Base-by-base conservation (phyloP, 495 filamentous ascomycete species). In the Pyronema omphalodes region DNA sequence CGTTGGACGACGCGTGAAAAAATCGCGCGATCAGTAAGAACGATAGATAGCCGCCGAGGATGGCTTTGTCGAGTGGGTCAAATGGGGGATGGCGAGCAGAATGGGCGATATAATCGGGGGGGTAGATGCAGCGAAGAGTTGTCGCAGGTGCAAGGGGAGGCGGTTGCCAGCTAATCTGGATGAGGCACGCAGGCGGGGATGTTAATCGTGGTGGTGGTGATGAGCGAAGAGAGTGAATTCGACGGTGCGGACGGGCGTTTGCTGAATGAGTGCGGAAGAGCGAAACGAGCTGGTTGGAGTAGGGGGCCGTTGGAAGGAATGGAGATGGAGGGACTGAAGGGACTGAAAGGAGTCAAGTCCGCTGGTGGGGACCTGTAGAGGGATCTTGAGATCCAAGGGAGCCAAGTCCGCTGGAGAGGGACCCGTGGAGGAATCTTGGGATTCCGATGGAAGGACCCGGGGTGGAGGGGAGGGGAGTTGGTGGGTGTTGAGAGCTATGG, bases 121-220 rank as follows among this genome's bases (percentile, higher is more conserved):
- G 39, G 39, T 41, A 41, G 15, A 12, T 41, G 39, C 39, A 41
- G 39, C 39, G 15, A 19, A 47, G 44, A 23, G 12, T 15, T 15
- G 44, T 47, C 44, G 44, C 44, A 47, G 44, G 44, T 9, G 44
- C n/a, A 15, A 15, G 12, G 44, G 12, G 36, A 34, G 47, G 47
- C 47, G 47, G 47, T 36, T 50, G 47, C 23, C 47, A 50, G 17
- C 47, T 50, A 50, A 15, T 35, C 34, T 23, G 44, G 44, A 23
- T 14, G 19, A 19, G 17, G 47, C 29, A 36, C 23, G 23, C 23
- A 19, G 11, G 47, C 47, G 47, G 47, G 47, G 47, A 36, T 11
- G 11, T 11, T 50, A 34, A 11, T 12, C 3, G 47, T 9, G 44
- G 17, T n/a, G 44, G 44, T 14, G 44, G 44, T 47, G 44, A 47